These are phyloP conservation scores for Suillus plorans DNA, from an alignment of 768 basidiomycete genomes.

Conservation along the genomic window DNA sequence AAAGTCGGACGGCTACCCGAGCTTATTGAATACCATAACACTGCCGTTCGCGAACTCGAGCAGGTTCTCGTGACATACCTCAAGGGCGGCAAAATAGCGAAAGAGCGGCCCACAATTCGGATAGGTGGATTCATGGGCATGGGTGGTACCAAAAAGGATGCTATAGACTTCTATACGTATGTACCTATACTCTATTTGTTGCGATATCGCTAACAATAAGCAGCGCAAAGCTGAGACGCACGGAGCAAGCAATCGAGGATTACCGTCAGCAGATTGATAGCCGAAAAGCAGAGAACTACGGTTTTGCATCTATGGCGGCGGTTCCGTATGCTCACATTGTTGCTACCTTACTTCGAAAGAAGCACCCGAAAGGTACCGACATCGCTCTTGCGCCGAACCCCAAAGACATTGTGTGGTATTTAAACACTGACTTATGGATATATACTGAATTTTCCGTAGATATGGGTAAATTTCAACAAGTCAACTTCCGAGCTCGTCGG, in stretches of 20 bases:
- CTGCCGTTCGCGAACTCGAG: slow-evolving; percentile 93
- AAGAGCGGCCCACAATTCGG: slow-evolving; percentile 78
- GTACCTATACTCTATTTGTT: slow-evolving; percentile 28
- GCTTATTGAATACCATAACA: slow-evolving; percentile 88
- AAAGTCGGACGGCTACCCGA: slow-evolving; percentile 87
- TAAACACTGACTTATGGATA: not conserved
- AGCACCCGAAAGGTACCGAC: slow-evolving; percentile 70
- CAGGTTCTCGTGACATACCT: slow-evolving; percentile 86
- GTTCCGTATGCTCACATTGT: slow-evolving; percentile 88
- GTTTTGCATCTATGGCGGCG: slow-evolving; percentile 88
- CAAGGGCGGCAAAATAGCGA: slow-evolving; percentile 75
- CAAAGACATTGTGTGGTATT: slow-evolving; percentile 71
- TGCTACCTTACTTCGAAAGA: slow-evolving; percentile 64
- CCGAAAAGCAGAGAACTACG: slow-evolving; percentile 84
- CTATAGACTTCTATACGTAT: slow-evolving; percentile 92
- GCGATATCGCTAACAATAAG: slow-evolving; percentile 13
- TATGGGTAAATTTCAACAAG: slow-evolving; percentile 89
- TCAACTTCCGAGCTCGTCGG: slow-evolving; percentile 63
- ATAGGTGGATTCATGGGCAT: slow-evolving; percentile 79
- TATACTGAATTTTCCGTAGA: slow-evolving; percentile 37
- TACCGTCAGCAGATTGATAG: slow-evolving; percentile 70
- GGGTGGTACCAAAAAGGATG: slow-evolving; percentile 84
- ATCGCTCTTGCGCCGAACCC: slow-evolving; percentile 84
- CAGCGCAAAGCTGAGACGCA: slow-evolving; percentile 50
- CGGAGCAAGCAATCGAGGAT: slow-evolving; percentile 72